Evolutionary conservation across 306 rosid genomes (phyloP), one percentile per base, ranked within the genome.

Genomic region (Arachis stenosperma): DNA sequence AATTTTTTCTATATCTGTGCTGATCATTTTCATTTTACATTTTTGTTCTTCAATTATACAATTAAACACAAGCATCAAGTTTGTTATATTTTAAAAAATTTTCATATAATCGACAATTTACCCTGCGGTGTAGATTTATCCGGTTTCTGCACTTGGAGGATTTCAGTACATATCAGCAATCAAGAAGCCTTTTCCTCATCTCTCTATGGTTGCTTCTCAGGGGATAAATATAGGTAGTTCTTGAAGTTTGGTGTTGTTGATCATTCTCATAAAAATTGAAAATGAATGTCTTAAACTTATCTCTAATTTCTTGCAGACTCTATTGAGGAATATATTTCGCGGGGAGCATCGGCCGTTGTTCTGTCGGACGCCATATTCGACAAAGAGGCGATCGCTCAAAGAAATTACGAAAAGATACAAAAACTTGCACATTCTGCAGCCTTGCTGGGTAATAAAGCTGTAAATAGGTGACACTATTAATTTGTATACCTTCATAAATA

Each of bases 141-240:
- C 98, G 58, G 93, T 89, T 82, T 93, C 98, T n/a, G 89, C 87
- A 63, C 83, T 93, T 56, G 97, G 97, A 40, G 97, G 98, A 61
- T 70, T 75, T 63, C 79, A 78, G 44, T 90, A 93, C 53, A 84
- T 93, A 74, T 80, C 97, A 77, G 90, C 98, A 60, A 83, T 93
- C 46, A 90, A 88, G 79, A 93, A 82, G 79, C 85, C 98, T 46
- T 93, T 93, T 85, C 79, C 90, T 65, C 92, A 87, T 70, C 80
- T 90, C 72, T 82, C 89, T 40, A 80, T 93, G 89, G 86, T 93
- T 84, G 98, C 98, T 81, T 90, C 98, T 69, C 98, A 87, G 67
- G 98, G 98, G 78, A 87, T 93, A 75, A 86, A 74, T 42, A 73
- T 83, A 50, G 98, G 97, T 91, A 82, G 76, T 69, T 81, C 79